Evolutionary conservation across 495 filamentous ascomycete genomes (phyloP), one percentile per base, ranked within the genome.

Genomic region (Neurospora sp.): DNA sequence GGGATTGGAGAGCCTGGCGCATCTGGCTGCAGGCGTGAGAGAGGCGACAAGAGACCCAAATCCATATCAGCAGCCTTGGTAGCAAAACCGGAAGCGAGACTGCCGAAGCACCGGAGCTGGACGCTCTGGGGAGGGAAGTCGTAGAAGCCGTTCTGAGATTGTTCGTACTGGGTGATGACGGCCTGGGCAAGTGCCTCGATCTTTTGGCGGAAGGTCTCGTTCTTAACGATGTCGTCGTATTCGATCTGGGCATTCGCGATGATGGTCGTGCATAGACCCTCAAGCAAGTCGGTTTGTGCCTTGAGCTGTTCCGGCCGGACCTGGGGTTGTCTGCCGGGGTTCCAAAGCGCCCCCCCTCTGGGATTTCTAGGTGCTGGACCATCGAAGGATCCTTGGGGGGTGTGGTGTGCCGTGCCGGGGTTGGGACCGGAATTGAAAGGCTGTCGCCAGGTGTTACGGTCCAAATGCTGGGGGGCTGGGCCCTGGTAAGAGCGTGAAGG

Each of bases 1-100:
- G 91, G 90, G 62, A 90, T 88, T 2, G 85, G 83, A 39, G 88
- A 89, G 42, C 83, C 82, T 2, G 82, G 75, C 72, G 85, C 83
- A 76, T 87, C 84, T 2, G 87, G 85, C n/a, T 82, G 78, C 5
- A 81, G 72, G 11, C 48, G 72, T 3, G 88, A 90, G 74, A 85
- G 78, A 39, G 86, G 85, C 28, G 88, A 88, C n/a, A 92, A 78
- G 70, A 93, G 83, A 5, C 87, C 89, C 19, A 94, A 83, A 79
- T 94, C 92, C 88, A 94, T 91, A 77, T 94, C 92, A 2, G 92
- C 91, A 11, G 85, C 86, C 78, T 88, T 89, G 8, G 89, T 91
- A 7, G 91, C 92, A 78, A 93, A 93, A 0, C 91, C 92, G 11
- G 91, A 92, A 11, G 84, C 84, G 54, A 94, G 84, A 75, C 92